These are phyloP conservation scores for Septoria petroselini DNA, from an alignment of 2,329 filamentous ascomycete genomes.

Conservation along the genomic window DNA sequence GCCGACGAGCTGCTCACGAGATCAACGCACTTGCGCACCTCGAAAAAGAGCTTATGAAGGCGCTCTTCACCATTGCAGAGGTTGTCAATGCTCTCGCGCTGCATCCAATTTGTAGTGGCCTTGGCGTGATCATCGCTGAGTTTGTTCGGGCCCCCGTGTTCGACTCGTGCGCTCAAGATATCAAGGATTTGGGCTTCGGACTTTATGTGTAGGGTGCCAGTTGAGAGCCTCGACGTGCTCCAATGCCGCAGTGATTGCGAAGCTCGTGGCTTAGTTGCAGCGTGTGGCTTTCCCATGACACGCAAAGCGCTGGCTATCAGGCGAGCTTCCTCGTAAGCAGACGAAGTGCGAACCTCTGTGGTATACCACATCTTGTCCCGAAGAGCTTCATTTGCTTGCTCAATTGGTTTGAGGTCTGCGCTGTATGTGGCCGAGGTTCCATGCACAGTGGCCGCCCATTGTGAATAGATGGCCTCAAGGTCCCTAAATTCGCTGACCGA, in stretches of 20 bases:
- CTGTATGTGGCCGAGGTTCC: conserved; percentile 12
- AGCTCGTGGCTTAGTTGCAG: conserved; percentile 41
- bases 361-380: conserved; percentile 99
- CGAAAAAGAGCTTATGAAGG: conserved; percentile 88
- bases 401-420: conserved; percentile 12
- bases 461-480: conserved; percentile 15
- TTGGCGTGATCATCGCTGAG: conserved; percentile 93
- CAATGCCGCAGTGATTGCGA: conserved; percentile 42
- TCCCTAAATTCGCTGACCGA: conserved; percentile 12
- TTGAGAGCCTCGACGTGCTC: conserved; percentile 46
- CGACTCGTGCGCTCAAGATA: conserved; percentile 74
- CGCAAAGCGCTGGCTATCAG: conserved; percentile 85
- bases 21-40: conserved; percentile 80
- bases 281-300: conserved; percentile 69
- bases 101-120: conserved; percentile 77
- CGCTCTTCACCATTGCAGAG: conserved; percentile 93
- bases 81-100: conserved; percentile 78
- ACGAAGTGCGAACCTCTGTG: conserved; percentile 86
- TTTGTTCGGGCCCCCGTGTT: conserved; percentile 89
- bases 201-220: conserved; percentile 66
- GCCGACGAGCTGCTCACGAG: conserved; percentile 72
- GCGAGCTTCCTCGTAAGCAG: conserved; percentile 79
- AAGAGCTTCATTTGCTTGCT: conserved; percentile 18
- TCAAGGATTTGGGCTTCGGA: conserved; percentile 84
- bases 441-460: conserved; percentile 16